Evolutionary conservation across 2,329 filamentous ascomycete genomes (phyloP), one percentile per base, ranked within the genome.

Genomic region (Phaeomoniella chlamydospora): DNA sequence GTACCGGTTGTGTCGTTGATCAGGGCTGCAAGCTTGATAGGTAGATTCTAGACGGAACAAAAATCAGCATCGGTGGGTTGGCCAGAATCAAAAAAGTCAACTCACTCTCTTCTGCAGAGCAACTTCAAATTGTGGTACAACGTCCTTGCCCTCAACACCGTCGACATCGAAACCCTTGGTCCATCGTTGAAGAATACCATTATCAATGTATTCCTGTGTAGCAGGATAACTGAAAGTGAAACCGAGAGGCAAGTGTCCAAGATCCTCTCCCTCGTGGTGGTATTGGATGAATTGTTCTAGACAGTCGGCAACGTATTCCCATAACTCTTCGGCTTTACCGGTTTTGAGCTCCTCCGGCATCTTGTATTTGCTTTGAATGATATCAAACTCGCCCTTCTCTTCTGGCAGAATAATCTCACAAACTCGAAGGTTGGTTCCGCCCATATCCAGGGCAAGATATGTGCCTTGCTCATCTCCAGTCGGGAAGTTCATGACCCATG

Each of bases 1-100:
- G 90, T 98, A 50, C 90, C 90, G 13, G 88, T 96, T 33, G 90
- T 98, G 57, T 98, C 90, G 57, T 98, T 98, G 63, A 96, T 90
- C 56, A 98, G 63, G 22, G 90, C 90, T 15, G 81, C 82, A 38
- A 96, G 68, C 63, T 87, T 93, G 62, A 96, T 92, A 33, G 88
- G 88, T 11, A 94, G 79, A 18, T 79, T 79, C 79, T 87, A 43
- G n/a, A n/a, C n/a, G n/a, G n/a, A n/a, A n/a, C n/a, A n/a, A n/a
- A n/a, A n/a, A n/a, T n/a, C n/a, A n/a, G n/a, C n/a, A n/a, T n/a
- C n/a, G n/a, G n/a, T n/a, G n/a, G n/a, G n/a, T n/a, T n/a, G n/a
- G n/a, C n/a, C n/a, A n/a, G n/a, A n/a, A n/a, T n/a, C 31, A 32
- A 16, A 34, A n/a, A 31, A 33, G 29, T 48, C 37, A 15, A 42